Evolutionary conservation across 148 eudicot genomes (phyloP), one percentile per base, ranked within the genome.

Genomic region (Rhododendron griersonianum): DNA sequence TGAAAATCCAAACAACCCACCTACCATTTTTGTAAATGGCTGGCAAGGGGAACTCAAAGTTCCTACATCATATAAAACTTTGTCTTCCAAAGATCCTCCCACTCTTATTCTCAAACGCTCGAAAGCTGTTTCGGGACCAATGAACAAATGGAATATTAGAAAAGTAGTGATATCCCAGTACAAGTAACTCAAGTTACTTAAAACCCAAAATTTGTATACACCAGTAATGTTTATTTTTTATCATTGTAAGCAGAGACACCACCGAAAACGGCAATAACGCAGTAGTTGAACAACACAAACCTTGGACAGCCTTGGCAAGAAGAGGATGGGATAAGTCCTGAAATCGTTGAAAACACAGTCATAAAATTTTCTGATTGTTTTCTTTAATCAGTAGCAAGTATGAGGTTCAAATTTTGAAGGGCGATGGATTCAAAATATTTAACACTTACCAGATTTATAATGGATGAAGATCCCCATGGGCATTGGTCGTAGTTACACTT

Each of bases 41-140:
- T 90, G 92, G 86, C 99, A 96, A 67, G 94, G 90, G 74, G 83
- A 69, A 30, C 87, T 85, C 81, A 90, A 82, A 81, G 92, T 92
- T 35, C 95, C 96, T 76, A 94, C 93, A 78, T 87, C 86, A 87
- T 97, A 97, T 7, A 91, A 16, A 35, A 97, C 98, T 91, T 90
- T 94, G 87, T 97, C 98, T 95, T 97, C 95, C 85, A 97, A 86
- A 81, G 99, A 95, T 87, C 99, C 99, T 84, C 99, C 99, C 73
- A 95, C 89, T 86, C 99, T 92, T 85, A 97, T 75, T 84, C 99
- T 94, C 92, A 97, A 88, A 88, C 78, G 87, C 75, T 89, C 83
- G 83, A 97, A 97, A 88, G 96, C 99, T 97, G 91, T 85, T 80
- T 74, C 45, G 16, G 55, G 71, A 84, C 78, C 80, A 89, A 84